Evolutionary conservation across 2,329 filamentous ascomycete genomes (phyloP), one percentile per base, ranked within the genome.

Genomic region (Arachnomyces sp.): DNA sequence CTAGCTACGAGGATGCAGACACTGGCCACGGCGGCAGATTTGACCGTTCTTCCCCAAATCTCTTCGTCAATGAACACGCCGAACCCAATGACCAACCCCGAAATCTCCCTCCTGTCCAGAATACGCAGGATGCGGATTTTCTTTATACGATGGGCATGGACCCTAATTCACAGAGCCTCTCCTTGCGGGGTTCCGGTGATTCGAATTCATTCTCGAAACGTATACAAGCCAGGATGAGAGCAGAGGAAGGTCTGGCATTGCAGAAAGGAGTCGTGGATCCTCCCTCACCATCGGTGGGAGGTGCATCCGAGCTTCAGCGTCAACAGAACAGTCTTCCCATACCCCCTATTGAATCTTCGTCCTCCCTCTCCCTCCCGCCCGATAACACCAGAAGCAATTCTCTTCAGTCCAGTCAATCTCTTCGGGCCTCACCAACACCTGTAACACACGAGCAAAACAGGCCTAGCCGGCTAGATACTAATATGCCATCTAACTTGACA

Each of bases 211-310:
- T 71, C 44, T 65, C 70, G 2, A 62, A 66, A 39, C 59, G 60
- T 5, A 53, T 72, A 7, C 71, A 69, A 40, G 69, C 69, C 18
- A 67, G 63, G 49, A 75, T 75, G 72, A 61, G 70, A 41, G 62
- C 63, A 7, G 72, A 75, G 43, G 72, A 75, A 56, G 72, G 68
- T 4, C 59, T 59, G 40, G 70, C 69, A 7, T 54, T 75, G 38
- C 71, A 74, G 35, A 60, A 69, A 35, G 66, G 59, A 29, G 51
- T 54, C 36, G 50, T 49, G 18, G 58, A 63, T 29, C 54, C 51
- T n/a, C 36, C 46, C 17, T 57, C 58, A 4, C 57, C 56, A 15
- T 43, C 43, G 31, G 31, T 16, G 5, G 15, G 31, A 14, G 31
- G n/a, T 12, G 5, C 31, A 32, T 16, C n/a, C 21, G 45, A 47